Percentiles rank a stretch among this genome's conserved stretches.
Conservation (phyloP, 768 basidiomycete genomes). For the Pleurotus djamor region DNA sequence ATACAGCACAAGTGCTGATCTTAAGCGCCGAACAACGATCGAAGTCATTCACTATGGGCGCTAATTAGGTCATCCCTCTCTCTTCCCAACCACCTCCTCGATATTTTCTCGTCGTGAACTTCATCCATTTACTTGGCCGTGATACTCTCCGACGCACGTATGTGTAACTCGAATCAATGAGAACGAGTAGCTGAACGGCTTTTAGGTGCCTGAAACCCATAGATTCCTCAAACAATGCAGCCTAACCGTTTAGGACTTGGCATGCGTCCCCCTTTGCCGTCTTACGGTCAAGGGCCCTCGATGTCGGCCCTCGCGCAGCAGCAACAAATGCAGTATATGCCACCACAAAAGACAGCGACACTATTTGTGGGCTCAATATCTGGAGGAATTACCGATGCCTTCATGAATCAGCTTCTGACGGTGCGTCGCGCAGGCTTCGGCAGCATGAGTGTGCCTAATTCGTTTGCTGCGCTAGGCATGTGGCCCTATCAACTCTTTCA, state of each 20-base stretch:
- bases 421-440: constrained; percentile 41
- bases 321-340: constrained; percentile 63
- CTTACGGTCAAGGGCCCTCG: constrained; percentile 90
- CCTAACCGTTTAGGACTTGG: constrained; percentile 85
- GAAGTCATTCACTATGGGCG: not conserved
- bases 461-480: constrained; percentile 59
- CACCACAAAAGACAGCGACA: constrained; percentile 71
- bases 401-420: constrained; percentile 73
- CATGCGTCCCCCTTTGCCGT: constrained; percentile 83
- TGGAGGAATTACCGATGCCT: constrained; percentile 83
- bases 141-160: too few relatives aligned
- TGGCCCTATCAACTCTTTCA: constrained; percentile 87
- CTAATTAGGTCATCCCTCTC: not conserved
- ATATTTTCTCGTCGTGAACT: not conserved
- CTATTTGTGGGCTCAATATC: constrained; percentile 96
- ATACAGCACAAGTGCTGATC: too few relatives aligned
- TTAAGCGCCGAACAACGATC: too few relatives aligned
- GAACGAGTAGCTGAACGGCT: not conserved
- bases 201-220: not conserved
- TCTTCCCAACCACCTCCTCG: not conserved
- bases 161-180: too few relatives aligned
- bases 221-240: constrained; percentile 46
- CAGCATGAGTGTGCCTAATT: not conserved
- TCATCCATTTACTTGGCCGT: not conserved
- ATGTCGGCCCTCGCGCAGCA: constrained; percentile 90